Evolutionary conservation across 2,329 filamentous ascomycete genomes (phyloP).

Genomic region (Aspergillus pseudoviridinutans): DNA sequence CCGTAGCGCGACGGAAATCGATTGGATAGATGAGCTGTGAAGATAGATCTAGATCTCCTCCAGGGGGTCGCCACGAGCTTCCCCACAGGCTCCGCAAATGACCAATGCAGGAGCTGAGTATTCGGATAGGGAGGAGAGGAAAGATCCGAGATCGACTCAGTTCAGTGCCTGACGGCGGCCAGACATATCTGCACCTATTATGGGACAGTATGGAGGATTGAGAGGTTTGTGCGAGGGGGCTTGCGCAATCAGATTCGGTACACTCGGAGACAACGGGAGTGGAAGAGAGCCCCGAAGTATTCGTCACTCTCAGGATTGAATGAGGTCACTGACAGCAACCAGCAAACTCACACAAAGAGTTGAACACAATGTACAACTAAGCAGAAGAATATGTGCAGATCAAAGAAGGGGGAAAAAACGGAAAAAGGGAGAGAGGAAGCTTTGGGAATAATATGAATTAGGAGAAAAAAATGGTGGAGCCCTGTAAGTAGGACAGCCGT

Average conservation of each 20-base stretch:
- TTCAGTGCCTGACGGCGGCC: background rate
- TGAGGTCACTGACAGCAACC: slow-evolving; percentile 1
- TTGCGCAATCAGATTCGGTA: background rate
- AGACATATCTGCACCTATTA: background rate
- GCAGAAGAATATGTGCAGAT: background rate
- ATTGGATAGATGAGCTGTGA: slow-evolving; percentile 1
- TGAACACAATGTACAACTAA: background rate
- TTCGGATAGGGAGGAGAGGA: background rate
- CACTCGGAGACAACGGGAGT: background rate
- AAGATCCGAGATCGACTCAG: background rate
- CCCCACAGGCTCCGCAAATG: slow-evolving; percentile 12
- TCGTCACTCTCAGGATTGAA: background rate
- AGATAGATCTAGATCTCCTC: background rate
- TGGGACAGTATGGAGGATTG: background rate
- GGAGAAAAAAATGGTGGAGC: background rate
- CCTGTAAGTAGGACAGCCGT: background rate
- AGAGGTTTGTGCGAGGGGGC: background rate
- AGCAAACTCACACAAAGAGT: background rate
- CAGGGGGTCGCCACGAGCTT: background rate
- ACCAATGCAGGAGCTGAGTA: slow-evolving; percentile 1
- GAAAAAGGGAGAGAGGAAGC: background rate
- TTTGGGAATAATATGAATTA: background rate
- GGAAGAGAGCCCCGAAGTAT: background rate
- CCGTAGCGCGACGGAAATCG: slow-evolving; percentile 1
- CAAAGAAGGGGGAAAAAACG: background rate